Evolutionary conservation across 2,329 filamentous ascomycete genomes (phyloP).

Genomic region (Aspergillus texensis): DNA sequence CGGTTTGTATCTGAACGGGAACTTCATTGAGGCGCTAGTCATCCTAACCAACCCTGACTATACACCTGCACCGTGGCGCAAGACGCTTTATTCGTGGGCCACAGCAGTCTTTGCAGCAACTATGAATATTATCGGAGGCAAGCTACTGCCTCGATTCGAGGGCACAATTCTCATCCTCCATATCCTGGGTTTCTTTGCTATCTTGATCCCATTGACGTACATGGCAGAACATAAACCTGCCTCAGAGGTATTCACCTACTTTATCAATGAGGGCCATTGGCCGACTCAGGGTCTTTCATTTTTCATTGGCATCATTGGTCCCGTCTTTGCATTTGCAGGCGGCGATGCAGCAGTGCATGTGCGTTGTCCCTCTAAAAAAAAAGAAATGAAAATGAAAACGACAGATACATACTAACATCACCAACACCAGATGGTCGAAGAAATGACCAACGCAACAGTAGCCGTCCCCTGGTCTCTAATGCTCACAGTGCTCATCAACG

Average conservation of each 20-base stretch:
- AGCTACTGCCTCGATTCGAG: conserved; percentile 52
- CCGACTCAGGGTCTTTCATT: conserved; percentile 45
- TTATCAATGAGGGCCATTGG: conserved; percentile 53
- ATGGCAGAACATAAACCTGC: conserved; percentile 46
- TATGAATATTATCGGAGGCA: conserved; percentile 49
- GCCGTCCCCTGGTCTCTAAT: conserved; percentile 42
- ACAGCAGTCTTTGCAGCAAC: conserved; percentile 41
- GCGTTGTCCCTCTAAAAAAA: conserved; percentile 12
- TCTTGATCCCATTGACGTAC: conserved; percentile 51
- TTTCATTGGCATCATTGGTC: conserved; percentile 37
- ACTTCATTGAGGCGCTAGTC: conserved; percentile 40
- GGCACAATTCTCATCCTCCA: conserved; percentile 53
- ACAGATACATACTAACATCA: background rate
- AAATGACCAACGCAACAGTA: conserved; percentile 40
- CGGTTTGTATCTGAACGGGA: conserved; percentile 34
- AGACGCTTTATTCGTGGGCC: conserved; percentile 52
- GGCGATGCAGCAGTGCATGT: conserved; percentile 43
- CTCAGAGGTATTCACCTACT: conserved; percentile 50
- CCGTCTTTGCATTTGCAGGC: conserved; percentile 42
- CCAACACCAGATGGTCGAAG: conserved; percentile 38
- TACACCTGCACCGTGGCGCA: conserved; percentile 49
- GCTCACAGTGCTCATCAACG: conserved; percentile 40
- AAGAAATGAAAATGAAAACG: background rate
- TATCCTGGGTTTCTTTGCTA: conserved; percentile 55
- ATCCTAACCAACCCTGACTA: conserved; percentile 45